These are phyloP conservation scores for Hyphodiscus sp. DNA, from an alignment of 2,329 filamentous ascomycete species.

Conservation along the genomic window DNA sequence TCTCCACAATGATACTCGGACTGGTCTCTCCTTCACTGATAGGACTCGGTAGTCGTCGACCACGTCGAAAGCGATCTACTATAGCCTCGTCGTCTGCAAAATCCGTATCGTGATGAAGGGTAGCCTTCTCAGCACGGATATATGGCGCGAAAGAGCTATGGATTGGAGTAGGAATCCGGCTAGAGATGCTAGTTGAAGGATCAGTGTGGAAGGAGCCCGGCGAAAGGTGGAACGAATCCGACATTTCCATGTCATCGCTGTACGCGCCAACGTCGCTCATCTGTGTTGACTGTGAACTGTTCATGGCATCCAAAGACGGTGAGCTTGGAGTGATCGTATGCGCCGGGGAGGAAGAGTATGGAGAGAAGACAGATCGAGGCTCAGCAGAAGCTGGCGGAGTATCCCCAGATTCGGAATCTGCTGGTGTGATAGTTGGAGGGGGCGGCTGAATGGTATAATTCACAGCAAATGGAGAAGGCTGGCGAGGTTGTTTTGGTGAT, in stretches of 20 bases:
- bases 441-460: slow-evolving; percentile 19
- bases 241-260: slow-evolving; percentile 29
- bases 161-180: slow-evolving; percentile 31
- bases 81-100: slow-evolving; percentile 24
- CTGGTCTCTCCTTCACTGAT: slow-evolving; percentile 31
- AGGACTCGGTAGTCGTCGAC: slow-evolving; percentile 28
- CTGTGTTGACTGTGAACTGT: slow-evolving; percentile 22
- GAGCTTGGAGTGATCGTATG: slow-evolving; percentile 17
- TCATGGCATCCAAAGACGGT: slow-evolving; percentile 10
- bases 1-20: slow-evolving; percentile 25
- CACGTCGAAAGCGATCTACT: slow-evolving; percentile 21
- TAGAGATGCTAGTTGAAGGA: slow-evolving; percentile 20
- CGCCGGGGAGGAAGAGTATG: slow-evolving; percentile 18
- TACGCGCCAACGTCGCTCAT: slow-evolving; percentile 21
- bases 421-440: slow-evolving; percentile 28
- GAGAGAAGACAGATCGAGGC: slow-evolving; percentile 23
- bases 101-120: slow-evolving; percentile 12
- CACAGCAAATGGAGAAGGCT: slow-evolving; percentile 14
- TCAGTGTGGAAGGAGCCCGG: slow-evolving; percentile 27
- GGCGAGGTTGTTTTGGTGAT: slow-evolving; percentile 18
- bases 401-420: slow-evolving; percentile 27
- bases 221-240: slow-evolving; percentile 24
- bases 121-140: slow-evolving; percentile 20
- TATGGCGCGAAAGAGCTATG: slow-evolving; percentile 28
- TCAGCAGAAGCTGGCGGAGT: slow-evolving; percentile 17